Evolutionary conservation across 2,329 filamentous ascomycete genomes (phyloP).

Genomic region (Pseudogymnoascus sp.): DNA sequence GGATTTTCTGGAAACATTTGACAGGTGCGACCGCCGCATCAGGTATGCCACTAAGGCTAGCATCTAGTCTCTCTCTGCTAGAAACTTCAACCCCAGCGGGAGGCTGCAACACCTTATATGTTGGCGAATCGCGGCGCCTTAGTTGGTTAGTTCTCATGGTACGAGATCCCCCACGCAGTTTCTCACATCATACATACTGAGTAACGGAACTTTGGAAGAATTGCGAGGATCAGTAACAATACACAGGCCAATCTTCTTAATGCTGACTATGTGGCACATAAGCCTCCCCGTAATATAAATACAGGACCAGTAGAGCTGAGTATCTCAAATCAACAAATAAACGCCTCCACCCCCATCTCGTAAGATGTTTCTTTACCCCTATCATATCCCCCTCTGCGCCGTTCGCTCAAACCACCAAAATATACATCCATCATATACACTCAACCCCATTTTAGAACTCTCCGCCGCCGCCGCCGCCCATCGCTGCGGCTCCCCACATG

Average conservation of each 20-base stretch:
- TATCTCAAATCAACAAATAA: constrained; percentile 4
- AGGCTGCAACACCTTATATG: too few species aligned
- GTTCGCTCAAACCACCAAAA: constrained; percentile 9
- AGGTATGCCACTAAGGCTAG: too few species aligned
- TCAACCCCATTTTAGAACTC: constrained; percentile 23
- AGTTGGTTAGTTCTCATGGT: too few species aligned
- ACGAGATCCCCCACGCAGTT: too few species aligned
- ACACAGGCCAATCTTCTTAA: neutral
- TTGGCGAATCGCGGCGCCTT: too few species aligned
- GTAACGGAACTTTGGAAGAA: neutral
- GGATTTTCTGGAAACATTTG: too few species aligned
- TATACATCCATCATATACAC: constrained; percentile 3
- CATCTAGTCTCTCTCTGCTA: too few species aligned
- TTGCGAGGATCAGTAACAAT: neutral
- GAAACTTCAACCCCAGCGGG: too few species aligned
- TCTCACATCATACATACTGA: neutral
- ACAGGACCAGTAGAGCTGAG: constrained; percentile 2
- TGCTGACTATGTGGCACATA: neutral
- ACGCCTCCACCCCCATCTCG: neutral
- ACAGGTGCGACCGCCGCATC: too few species aligned
- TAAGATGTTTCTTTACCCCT: constrained; percentile 4
- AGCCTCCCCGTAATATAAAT: neutral
- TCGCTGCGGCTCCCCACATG: constrained; percentile 38
- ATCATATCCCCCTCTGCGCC: neutral
- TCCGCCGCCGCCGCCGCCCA: constrained; percentile 27